A percentile compares a stretch with the other conserved stretches of the same genome.
These are phyloP conservation scores for Balamuthia mandrillaris DNA, from an alignment of 208 protist species.

Conservation along the genomic window DNA sequence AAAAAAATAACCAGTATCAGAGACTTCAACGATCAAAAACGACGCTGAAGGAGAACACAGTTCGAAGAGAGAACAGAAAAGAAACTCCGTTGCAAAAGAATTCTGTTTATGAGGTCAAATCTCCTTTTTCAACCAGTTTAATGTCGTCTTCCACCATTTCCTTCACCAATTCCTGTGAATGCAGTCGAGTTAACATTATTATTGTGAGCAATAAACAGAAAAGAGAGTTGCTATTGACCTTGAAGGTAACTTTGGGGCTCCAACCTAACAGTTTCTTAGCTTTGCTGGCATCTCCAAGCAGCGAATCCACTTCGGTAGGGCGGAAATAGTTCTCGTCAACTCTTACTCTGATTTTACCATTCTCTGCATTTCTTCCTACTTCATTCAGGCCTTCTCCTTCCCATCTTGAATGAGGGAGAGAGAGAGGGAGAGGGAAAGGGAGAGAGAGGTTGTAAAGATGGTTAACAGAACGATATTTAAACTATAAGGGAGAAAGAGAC, in stretches of 20 bases:
- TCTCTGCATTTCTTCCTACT: constrained; percentile 71
- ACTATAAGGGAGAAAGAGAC: neutral
- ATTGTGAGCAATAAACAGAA: no score
- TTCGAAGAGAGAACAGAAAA: no score
- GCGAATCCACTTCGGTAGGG: constrained; percentile 89
- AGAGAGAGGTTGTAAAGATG: no score
- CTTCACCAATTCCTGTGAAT: constrained; percentile 51
- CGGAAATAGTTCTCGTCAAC: constrained; percentile 85
- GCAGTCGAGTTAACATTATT: no score
- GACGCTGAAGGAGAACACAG: no score
- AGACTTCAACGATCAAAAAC: no score
- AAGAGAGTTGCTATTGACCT: no score
- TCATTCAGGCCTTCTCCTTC: constrained; percentile 81
- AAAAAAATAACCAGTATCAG: no score
- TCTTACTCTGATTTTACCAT: constrained; percentile 56
- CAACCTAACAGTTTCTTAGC: constrained; percentile 87
- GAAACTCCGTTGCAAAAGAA: no score
- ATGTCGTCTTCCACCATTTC: constrained; percentile 74
- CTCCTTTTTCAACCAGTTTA: constrained; percentile 44
- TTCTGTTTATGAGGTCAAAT: no score
- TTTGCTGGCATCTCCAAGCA: constrained; percentile 87
- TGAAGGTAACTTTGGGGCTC: constrained; percentile 64
- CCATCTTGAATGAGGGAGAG: constrained; percentile 58
- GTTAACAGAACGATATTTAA: neutral
- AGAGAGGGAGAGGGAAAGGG: neutral